Evolutionary conservation across 2,329 filamentous ascomycete species (phyloP).

Genomic region (Sclerotinia trifoliorum): DNA sequence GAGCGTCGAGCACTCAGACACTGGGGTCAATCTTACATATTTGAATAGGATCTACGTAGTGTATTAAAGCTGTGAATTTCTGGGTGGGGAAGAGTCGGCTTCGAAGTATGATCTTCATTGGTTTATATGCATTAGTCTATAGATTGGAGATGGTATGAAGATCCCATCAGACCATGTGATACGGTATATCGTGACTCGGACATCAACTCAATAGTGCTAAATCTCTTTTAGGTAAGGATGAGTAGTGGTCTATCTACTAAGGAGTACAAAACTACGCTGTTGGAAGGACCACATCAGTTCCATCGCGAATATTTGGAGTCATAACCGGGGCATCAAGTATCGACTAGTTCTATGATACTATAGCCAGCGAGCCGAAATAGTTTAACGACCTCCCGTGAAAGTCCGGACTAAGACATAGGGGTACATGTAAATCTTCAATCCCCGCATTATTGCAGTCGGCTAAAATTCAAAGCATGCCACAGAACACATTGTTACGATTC

Average conservation of each 20-base stretch:
- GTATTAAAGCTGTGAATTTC: neutral
- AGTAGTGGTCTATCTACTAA: too few relatives aligned
- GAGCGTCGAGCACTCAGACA: neutral
- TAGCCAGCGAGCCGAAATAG: too few relatives aligned
- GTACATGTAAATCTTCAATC: neutral
- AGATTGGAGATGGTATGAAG: neutral
- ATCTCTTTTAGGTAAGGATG: neutral
- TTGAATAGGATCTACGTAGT: too few relatives aligned
- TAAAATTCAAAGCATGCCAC: too few relatives aligned
- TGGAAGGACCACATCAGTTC: too few relatives aligned
- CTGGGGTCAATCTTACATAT: too few relatives aligned
- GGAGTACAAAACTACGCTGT: too few relatives aligned
- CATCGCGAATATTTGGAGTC: neutral
- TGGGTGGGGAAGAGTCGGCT: neutral
- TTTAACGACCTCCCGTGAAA: neutral
- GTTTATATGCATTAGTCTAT: neutral
- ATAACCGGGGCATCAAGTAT: neutral
- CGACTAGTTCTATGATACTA: neutral
- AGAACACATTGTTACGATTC: neutral
- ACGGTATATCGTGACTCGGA: neutral
- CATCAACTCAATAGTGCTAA: neutral
- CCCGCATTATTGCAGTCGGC: neutral
- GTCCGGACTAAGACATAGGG: neutral
- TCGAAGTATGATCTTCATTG: neutral
- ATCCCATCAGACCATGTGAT: neutral